Evolutionary conservation across 345 rosid species (phyloP), one percentile per base, ranked within the genome.

Genomic region (Adansonia digitata): DNA sequence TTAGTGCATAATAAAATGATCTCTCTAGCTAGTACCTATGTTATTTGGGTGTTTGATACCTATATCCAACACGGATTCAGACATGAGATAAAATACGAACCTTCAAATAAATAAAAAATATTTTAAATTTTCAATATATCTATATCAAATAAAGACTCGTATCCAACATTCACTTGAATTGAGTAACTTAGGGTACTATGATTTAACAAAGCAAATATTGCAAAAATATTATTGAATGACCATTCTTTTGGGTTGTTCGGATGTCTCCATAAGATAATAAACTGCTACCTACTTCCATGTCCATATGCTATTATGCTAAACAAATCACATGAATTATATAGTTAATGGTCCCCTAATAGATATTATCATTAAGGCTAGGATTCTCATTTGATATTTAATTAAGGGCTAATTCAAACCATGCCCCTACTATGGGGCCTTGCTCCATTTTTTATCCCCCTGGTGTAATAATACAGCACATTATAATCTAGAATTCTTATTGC

Each of bases 331-430:
- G 43, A 34, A 31, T 64, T 34, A 49, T 37, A 52, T 3, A 51
- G 55, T 65, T 15, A 40, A 67, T 63, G 78, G 80, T 60, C 77
- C 79, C 75, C 61, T 34, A 46, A 20, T 69, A 74, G 77, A 9
- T 35, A 45, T 62, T 73, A 56, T 66, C 60, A 29, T 75, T 37
- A 53, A 59, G 20, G 40, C 48, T 5, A 61, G 61, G 60, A 64
- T 61, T 62, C 31, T 35, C 43, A 14, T 59, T 73, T 42, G 13
- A 14, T 22, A 57, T 45, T 55, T 73, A 42, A 49, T 51, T 75
- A 17, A 80, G 34, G 46, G 22, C 42, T 70, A 18, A 62, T 52
- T 60, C 68, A 48, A 69, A 74, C 57, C 51, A 48, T 74, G 68
- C 22, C 56, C 39, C 49, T 29, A 20, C 7, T 9, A 77, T 45